Evolutionary conservation across 495 filamentous ascomycete genomes (phyloP).

Genomic region (Mytilinidion resinicola): DNA sequence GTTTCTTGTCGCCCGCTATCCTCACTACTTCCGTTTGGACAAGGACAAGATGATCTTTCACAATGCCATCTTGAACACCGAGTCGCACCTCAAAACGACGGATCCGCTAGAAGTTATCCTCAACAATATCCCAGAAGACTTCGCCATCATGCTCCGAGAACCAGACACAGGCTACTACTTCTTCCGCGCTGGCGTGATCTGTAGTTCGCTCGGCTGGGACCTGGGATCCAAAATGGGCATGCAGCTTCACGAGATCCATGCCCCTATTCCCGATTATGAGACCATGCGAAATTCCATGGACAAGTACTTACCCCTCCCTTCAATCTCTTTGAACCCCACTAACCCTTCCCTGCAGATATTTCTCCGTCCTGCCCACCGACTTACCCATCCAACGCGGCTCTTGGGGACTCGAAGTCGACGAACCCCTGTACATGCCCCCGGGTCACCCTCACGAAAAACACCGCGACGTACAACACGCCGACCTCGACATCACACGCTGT

Average conservation of each 20-base stretch:
- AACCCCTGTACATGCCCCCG: slow-evolving; percentile 72
- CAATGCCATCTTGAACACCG: slow-evolving; percentile 63
- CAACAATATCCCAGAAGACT: slow-evolving; percentile 85
- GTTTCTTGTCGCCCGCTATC: slow-evolving; percentile 73
- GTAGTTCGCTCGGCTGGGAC: slow-evolving; percentile 77
- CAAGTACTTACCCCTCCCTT: slow-evolving; percentile 42
- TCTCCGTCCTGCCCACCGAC: slow-evolving; percentile 68
- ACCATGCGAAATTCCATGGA: slow-evolving; percentile 90
- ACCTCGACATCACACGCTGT: slow-evolving; percentile 53
- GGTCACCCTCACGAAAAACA: slow-evolving; percentile 61
- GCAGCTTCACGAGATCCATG: slow-evolving; percentile 68
- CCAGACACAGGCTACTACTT: slow-evolving; percentile 65
- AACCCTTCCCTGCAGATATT: slow-evolving; percentile 50
- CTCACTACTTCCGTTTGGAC: slow-evolving; percentile 65
- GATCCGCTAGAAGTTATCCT: slow-evolving; percentile 68
- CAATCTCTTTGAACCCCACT: neutral
- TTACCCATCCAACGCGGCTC: slow-evolving; percentile 78
- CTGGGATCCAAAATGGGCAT: slow-evolving; percentile 68
- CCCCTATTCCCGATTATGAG: slow-evolving; percentile 76
- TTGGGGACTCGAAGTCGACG: slow-evolving; percentile 78
- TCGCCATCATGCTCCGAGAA: slow-evolving; percentile 71
- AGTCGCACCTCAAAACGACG: slow-evolving; percentile 55
- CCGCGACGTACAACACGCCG: slow-evolving; percentile 50
- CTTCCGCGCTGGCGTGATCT: slow-evolving; percentile 73
- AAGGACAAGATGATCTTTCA: slow-evolving; percentile 55